Conservation (phyloP, 2,329 filamentous ascomycete species). For the Penicillium sp. region DNA sequence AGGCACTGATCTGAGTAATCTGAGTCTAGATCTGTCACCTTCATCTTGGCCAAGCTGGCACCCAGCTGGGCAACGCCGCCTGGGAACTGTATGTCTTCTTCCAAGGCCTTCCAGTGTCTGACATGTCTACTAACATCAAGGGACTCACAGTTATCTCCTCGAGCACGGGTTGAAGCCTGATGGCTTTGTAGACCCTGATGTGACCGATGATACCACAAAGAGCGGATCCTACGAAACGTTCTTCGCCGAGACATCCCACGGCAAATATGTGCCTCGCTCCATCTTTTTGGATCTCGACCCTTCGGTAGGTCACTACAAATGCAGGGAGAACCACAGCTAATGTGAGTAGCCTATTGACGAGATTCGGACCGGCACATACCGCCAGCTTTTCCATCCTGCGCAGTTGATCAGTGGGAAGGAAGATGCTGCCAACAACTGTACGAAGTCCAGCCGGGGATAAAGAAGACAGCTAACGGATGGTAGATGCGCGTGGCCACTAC, state of each 20-base stretch:
- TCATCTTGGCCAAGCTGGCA: conserved; percentile 69
- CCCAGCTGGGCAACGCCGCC: conserved; percentile 67
- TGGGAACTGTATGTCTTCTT: conserved; percentile 64
- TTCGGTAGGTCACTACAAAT: conserved; percentile 44
- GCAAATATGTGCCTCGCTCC: conserved; percentile 69
- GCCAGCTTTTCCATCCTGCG: conserved; percentile 67
- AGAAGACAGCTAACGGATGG: conserved; percentile 15
- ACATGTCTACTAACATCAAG: conserved; percentile 1
- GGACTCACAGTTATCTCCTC: conserved; percentile 58
- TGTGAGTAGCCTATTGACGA: conserved; percentile 61
- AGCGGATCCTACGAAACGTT: conserved; percentile 65
- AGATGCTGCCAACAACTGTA: conserved; percentile 69
- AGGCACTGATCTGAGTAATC: conserved; percentile 8
- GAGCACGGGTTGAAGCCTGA: conserved; percentile 66
- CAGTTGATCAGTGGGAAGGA: conserved; percentile 68
- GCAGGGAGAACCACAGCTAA: neutral
- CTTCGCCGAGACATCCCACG: conserved; percentile 64
- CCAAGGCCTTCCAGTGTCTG: conserved; percentile 28
- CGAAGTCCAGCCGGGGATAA: conserved; percentile 14
- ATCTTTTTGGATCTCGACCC: conserved; percentile 70
- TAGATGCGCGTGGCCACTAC: conserved; percentile 68
- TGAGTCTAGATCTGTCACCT: conserved; percentile 61
- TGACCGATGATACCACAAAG: conserved; percentile 54
- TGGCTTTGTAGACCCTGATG: conserved; percentile 59
- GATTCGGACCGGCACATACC: conserved; percentile 64